Base-by-base conservation (phyloP, 116 monocot species). In the Cymodocea nodosa region DNA sequence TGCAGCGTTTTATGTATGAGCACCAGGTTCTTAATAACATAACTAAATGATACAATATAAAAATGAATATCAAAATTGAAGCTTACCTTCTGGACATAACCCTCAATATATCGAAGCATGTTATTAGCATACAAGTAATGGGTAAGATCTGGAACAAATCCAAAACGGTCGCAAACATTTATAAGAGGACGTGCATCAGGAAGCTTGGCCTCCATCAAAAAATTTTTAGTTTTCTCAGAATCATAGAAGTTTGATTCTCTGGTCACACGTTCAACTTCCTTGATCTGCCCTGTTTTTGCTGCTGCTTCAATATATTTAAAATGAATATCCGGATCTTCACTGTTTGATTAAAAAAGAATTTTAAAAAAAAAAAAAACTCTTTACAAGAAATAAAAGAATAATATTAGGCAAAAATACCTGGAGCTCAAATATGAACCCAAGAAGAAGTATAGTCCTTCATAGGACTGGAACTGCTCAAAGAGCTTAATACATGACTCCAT, bases 41-140 rank as follows among this genome's bases (percentile, higher is more conserved):
- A 40, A 36, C 25, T 36, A 23, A 35, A 36, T 1, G 22, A 2
- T 34, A 65, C 22, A 56, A 37, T 37, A 56, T 39, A 19, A 18
- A 61, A 70, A 22, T 50, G 19, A 58, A 54, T 64, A 72, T 65
- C 82, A 61, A 70, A 22, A n/a, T n/a, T 50, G 19, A 58, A 54
- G 57, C 74, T 65, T 84, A 99, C 99, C 74, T 99, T 99, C 75
- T 99, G 99, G 69, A 99, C 99, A 78, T 99, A 99, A 49, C 99
- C 99, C 82, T 99, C 99, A 74, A 99, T 99, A 72, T 99, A 99
- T 11, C 99, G 85, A 74, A 99, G 99, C 99, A 99, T 99, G 74
- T 92, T 99, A 66, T 74, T 99, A 2, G 92, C 74, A 63, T 92
- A 99, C 75, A 99, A 64, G 59, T 99, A 99, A 79, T 99, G 99